phyloP scores from a whole-genome alignment of 75 land plant genomes.

The Adiantum capillusveneris region DNA sequence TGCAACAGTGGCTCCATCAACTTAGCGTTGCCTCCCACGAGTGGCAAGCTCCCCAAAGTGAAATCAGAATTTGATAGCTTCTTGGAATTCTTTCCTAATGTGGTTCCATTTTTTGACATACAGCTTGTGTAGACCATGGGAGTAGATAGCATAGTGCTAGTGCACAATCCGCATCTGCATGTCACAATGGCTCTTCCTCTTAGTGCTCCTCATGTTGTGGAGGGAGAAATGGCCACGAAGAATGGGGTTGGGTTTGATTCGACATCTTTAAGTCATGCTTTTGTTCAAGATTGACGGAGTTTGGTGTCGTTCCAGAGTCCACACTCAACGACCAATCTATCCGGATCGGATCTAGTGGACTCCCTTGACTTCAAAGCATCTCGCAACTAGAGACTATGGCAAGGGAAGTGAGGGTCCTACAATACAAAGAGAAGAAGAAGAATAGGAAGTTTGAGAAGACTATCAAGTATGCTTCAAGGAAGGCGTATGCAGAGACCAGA shows the following conservation, averaged over 20 bases:
- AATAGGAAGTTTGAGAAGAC: constrained; percentile 90
- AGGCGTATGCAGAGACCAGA: constrained; percentile 91
- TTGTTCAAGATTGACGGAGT: constrained; percentile 46
- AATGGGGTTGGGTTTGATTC: too few species aligned
- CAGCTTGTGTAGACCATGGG: constrained; percentile 17
- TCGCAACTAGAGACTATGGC: constrained; percentile 36
- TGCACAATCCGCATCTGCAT: constrained; percentile 12
- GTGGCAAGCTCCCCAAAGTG: too few species aligned
- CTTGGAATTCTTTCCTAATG: constrained; percentile 30
- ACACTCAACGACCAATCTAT: constrained; percentile 37
- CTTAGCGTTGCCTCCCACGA: too few species aligned
- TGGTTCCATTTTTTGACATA: constrained; percentile 48
- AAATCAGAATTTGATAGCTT: constrained; percentile 5
- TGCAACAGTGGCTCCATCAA: too few species aligned
- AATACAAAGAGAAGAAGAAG: constrained; percentile 91
- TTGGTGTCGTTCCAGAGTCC: constrained; percentile 62
- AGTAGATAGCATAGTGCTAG: constrained; percentile 51
- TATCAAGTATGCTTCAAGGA: constrained; percentile 79
- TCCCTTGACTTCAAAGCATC: constrained; percentile 11
- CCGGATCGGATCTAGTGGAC: constrained; percentile 33
- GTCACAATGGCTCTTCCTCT: too few species aligned
- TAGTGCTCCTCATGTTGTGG: too few species aligned
- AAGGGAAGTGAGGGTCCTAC: constrained; percentile 76
- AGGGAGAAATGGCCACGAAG: too few species aligned
- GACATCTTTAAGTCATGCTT: too few species aligned